Percentiles rank a stretch among this genome's conserved stretches.
Conservation (phyloP, 805 yeast genomes). For the Candida xyloterini region DNA sequence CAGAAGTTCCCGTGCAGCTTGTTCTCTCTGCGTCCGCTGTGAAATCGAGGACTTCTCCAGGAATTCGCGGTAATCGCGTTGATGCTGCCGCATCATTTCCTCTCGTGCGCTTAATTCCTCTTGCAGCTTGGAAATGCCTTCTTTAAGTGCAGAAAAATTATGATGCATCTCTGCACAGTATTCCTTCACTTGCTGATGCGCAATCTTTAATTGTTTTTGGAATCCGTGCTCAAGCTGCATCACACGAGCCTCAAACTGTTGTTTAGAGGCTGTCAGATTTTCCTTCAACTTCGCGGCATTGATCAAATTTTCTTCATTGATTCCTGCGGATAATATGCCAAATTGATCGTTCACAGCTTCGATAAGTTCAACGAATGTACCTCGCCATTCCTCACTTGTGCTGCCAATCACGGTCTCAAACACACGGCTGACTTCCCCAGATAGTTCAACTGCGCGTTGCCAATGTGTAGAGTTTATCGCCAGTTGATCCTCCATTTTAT, state of each 20-base stretch:
- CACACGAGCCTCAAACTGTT: neutral
- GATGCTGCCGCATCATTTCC: neutral
- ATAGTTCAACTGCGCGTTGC: no score
- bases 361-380: no score
- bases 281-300: neutral
- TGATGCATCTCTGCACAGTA: neutral
- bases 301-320: no score
- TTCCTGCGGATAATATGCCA: no score
- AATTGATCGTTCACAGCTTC: no score
- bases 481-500: no score
- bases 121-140: neutral
- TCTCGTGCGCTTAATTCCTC: neutral
- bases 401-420: no score
- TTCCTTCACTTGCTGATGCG: neutral
- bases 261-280: neutral
- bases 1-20: neutral
- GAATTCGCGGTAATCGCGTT: neutral
- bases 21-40: neutral
- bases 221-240: neutral
- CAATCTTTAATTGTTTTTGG: neutral
- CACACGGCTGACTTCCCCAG: no score
- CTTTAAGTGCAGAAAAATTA: neutral
- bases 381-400: no score
- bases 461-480: no score
- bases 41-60: neutral